These are phyloP conservation scores for Cladophialophora yegresii DNA, from an alignment of 2,329 filamentous ascomycete species.

Conservation along the genomic window DNA sequence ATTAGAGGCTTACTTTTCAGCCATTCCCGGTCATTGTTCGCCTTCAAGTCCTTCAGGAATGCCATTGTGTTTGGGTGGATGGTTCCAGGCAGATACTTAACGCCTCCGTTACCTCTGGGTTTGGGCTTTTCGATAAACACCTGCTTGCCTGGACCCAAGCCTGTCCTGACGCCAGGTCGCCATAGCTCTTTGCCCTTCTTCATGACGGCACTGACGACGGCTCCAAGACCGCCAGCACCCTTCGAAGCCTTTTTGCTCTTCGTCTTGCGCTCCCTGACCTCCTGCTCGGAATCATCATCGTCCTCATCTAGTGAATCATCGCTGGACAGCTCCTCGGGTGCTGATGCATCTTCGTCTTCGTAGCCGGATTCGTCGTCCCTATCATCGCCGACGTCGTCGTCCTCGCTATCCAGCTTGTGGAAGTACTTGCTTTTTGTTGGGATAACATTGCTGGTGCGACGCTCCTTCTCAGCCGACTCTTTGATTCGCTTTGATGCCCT, in stretches of 20 bases:
- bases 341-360: constrained; percentile 38
- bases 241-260: constrained; percentile 21
- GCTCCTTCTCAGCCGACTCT: constrained; percentile 22
- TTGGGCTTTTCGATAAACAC: constrained; percentile 65
- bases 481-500: constrained; percentile 33
- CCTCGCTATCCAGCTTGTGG: constrained; percentile 41
- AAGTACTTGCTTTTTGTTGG: constrained; percentile 57
- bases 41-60: constrained; percentile 60
- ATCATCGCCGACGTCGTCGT: constrained; percentile 37
- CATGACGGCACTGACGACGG: constrained; percentile 35
- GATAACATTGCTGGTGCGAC: constrained; percentile 38
- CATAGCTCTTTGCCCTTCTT: constrained; percentile 55
- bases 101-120: constrained; percentile 61
- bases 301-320: constrained; percentile 36
- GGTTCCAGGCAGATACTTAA: constrained; percentile 58
- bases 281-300: constrained; percentile 40
- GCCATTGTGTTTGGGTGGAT: constrained; percentile 66
- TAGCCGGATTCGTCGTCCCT: constrained; percentile 26
- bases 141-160: constrained; percentile 60
- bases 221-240: constrained; percentile 34
- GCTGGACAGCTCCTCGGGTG: constrained; percentile 9
- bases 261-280: constrained; percentile 29
- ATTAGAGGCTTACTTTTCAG: constrained; percentile 49
- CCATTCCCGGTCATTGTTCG: constrained; percentile 65
- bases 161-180: constrained; percentile 58